A percentile compares a stretch with the other conserved stretches of the same genome.
phyloP scores from a whole-genome alignment of 176 grass and related monocot species.

The Triticum turgidum region DNA sequence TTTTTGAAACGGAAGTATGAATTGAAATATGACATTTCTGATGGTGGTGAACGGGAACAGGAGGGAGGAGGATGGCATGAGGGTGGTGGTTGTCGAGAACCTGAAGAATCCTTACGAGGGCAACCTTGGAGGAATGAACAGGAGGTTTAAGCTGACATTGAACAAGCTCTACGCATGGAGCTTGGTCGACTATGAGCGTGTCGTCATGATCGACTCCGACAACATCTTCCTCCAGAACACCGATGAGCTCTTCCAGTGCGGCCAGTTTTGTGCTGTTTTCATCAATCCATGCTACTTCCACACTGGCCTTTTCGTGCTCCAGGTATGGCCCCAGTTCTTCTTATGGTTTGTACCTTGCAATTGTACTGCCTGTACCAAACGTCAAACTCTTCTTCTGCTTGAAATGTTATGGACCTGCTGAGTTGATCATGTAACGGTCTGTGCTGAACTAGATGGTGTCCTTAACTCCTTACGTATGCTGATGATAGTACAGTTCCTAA shows the following conservation, averaged over 20 bases:
- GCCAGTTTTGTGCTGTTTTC: slow-evolving; percentile 95
- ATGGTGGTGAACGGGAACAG: slow-evolving; percentile 30
- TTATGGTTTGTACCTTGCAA: background rate
- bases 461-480: background rate
- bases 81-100: slow-evolving; percentile 79
- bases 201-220: slow-evolving; percentile 93
- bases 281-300: slow-evolving; percentile 99
- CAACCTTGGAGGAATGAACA: slow-evolving; percentile 74
- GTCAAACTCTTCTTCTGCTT: background rate
- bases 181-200: slow-evolving; percentile 79
- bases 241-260: slow-evolving; percentile 94
- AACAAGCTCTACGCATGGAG: slow-evolving; percentile 99
- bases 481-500: background rate
- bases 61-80: slow-evolving; percentile 90
- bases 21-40: slow-evolving; percentile 12
- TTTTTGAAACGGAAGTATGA: background rate
- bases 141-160: slow-evolving; percentile 85
- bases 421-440: background rate
- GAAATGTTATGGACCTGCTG: background rate
- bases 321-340: slow-evolving; percentile 43
- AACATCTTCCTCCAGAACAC: slow-evolving; percentile 93
- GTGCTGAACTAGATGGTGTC: background rate
- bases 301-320: slow-evolving; percentile 94
- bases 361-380: background rate
- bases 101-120: slow-evolving; percentile 92